These are phyloP conservation scores for Nepenthes alata DNA, from an alignment of 179 eudicot genomes.

Conservation along the genomic window DNA sequence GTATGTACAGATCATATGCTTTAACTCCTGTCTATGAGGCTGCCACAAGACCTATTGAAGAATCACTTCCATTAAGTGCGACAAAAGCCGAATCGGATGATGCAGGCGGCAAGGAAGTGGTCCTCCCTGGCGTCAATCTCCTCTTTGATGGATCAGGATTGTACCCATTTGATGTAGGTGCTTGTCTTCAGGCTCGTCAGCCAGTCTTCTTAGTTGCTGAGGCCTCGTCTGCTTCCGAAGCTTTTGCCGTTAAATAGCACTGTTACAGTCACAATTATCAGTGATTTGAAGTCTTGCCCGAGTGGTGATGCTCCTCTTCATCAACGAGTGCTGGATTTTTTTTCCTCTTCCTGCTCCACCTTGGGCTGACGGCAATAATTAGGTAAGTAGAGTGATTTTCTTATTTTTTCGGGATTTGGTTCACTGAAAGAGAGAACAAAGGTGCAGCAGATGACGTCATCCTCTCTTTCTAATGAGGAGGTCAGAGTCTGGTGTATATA, in stretches of 20 bases:
- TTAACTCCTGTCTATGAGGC: constrained; percentile 64
- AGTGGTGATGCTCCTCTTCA: constrained; percentile 4
- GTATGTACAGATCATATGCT: constrained; percentile 70
- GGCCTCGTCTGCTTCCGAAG: constrained; percentile 70
- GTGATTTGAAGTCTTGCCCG: not conserved
- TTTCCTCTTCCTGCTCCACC: constrained; percentile 9
- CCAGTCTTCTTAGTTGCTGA: constrained; percentile 74
- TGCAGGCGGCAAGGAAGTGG: constrained; percentile 61
- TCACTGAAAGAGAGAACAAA: too few relatives aligned
- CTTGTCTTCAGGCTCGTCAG: constrained; percentile 95
- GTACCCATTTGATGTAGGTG: constrained; percentile 80
- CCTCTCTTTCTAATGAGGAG: too few relatives aligned
- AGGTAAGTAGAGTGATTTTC: constrained; percentile 11
- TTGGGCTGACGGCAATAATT: constrained; percentile 9
- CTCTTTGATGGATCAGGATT: constrained; percentile 81
- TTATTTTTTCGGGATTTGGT: too few relatives aligned
- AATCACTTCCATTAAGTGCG: constrained; percentile 22
- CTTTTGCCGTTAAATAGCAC: constrained; percentile 36
- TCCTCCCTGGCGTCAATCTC: constrained; percentile 85
- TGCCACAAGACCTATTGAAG: constrained; percentile 56
- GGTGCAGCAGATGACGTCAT: too few relatives aligned
- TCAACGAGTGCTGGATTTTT: constrained; percentile 1
- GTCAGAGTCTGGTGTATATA: too few relatives aligned
- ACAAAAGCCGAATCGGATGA: constrained; percentile 65
- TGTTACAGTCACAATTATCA: not conserved